phyloP scores from a whole-genome alignment of 176 grass and related monocot species.

The Tillandsia leiboldiana region DNA sequence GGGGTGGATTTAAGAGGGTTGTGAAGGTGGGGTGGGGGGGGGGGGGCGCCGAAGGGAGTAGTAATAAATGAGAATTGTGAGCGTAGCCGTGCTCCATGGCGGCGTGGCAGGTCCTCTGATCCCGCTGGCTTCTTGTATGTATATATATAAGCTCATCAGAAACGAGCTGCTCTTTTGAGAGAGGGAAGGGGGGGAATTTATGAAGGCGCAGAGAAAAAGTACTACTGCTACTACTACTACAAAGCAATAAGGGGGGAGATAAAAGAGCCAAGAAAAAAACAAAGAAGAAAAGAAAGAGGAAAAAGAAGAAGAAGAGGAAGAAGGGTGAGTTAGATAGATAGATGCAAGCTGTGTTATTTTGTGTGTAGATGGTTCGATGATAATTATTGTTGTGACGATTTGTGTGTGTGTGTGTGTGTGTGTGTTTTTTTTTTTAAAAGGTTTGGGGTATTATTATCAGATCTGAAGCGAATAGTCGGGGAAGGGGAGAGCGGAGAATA shows the following conservation, averaged over 20 bases:
- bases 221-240: no score
- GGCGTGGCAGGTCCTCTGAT: slow-evolving; percentile 79
- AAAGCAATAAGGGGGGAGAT: no score
- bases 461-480: slow-evolving; percentile 13
- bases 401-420: not conserved
- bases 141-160: slow-evolving; percentile 42
- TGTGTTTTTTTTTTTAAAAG: no score
- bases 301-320: no score
- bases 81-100: slow-evolving; percentile 71
- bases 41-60: not conserved
- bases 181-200: not conserved
- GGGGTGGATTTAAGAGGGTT: no score
- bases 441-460: not conserved
- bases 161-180: slow-evolving; percentile 15
- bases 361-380: not conserved
- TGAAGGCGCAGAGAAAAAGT: no score
- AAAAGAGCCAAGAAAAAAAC: no score
- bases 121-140: slow-evolving; percentile 34
- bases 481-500: slow-evolving; percentile 15
- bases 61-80: slow-evolving; percentile 75
- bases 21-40: not conserved
- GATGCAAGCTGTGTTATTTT: no score
- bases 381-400: not conserved
- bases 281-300: no score
- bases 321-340: no score